A percentile compares a stretch with the other conserved stretches of the same genome.
Evolutionary conservation across 202 grass and related monocot genomes (phyloP).

Genomic region (Panicum virgatum): DNA sequence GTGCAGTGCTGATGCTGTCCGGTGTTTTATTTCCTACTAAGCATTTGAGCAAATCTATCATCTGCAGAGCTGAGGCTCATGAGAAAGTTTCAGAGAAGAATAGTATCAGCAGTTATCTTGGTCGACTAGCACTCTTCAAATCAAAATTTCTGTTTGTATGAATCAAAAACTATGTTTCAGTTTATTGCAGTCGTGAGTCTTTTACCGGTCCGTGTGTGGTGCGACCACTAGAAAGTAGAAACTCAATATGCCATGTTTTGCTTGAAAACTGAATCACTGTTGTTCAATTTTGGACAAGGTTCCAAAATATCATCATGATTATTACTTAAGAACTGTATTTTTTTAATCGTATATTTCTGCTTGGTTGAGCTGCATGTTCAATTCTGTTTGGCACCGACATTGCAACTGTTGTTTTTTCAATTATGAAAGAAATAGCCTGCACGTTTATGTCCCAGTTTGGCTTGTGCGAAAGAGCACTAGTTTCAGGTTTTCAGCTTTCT

Average conservation of each 20-base stretch:
- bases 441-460: too few relatives aligned
- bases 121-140: not conserved
- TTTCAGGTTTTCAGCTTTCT: too few relatives aligned
- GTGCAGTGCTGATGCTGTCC: not conserved
- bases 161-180: not conserved
- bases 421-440: too few relatives aligned
- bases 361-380: too few relatives aligned
- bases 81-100: not conserved
- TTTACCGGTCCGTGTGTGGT: not conserved
- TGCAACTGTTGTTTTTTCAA: not conserved
- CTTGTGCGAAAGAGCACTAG: too few relatives aligned
- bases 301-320: not conserved
- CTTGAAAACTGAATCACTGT: not conserved
- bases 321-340: not conserved
- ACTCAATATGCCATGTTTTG: not conserved
- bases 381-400: too few relatives aligned
- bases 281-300: not conserved
- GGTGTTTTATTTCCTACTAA: not conserved
- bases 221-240: not conserved
- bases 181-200: not conserved
- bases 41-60: not conserved
- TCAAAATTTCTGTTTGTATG: not conserved
- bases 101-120: not conserved
- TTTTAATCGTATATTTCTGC: too few relatives aligned
- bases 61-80: not conserved